A percentile compares a stretch with the other conserved stretches of the same genome.
These are phyloP conservation scores for Candida dajiaensis DNA, from an alignment of 805 yeast species.

Conservation along the genomic window DNA sequence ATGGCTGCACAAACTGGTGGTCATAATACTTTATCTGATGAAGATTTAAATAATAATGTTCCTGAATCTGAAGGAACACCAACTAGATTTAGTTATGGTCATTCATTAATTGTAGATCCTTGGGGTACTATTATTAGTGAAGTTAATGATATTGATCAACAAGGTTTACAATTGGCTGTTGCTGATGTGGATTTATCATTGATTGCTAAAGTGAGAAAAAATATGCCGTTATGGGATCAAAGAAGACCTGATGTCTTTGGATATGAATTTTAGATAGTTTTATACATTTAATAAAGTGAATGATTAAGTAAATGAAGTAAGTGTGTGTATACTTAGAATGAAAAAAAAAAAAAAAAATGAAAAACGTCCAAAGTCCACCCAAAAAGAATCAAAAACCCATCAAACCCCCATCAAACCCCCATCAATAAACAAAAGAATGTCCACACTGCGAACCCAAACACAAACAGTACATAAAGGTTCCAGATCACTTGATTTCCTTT, in stretches of 20 bases:
- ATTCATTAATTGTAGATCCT: constrained; percentile 82
- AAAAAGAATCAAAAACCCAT: too few species aligned
- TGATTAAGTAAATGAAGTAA: too few species aligned
- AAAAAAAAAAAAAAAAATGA: too few species aligned
- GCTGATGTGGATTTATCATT: constrained; percentile 62
- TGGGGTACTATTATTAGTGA: constrained; percentile 78
- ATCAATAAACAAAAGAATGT: too few species aligned
- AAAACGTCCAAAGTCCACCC: background rate
- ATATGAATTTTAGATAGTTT: constrained; percentile 10
- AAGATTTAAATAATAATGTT: constrained; percentile 21
- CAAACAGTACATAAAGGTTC: constrained; percentile 10
- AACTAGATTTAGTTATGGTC: constrained; percentile 74
- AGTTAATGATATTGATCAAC: constrained; percentile 37
- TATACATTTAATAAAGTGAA: too few species aligned
- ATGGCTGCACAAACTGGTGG: constrained; percentile 86
- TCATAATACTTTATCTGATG: constrained; percentile 39
- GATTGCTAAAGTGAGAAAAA: constrained; percentile 46
- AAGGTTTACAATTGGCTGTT: constrained; percentile 39
- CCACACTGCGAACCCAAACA: background rate
- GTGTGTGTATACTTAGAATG: background rate
- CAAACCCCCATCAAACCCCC: too few species aligned
- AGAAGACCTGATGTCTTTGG: constrained; percentile 55
- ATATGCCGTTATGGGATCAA: constrained; percentile 78
- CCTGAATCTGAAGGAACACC: constrained; percentile 14
- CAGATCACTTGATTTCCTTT: constrained; percentile 8